phyloP scores from a whole-genome alignment of 371 early-diverging fungal genomes.

The Mucor lusitanicus region DNA sequence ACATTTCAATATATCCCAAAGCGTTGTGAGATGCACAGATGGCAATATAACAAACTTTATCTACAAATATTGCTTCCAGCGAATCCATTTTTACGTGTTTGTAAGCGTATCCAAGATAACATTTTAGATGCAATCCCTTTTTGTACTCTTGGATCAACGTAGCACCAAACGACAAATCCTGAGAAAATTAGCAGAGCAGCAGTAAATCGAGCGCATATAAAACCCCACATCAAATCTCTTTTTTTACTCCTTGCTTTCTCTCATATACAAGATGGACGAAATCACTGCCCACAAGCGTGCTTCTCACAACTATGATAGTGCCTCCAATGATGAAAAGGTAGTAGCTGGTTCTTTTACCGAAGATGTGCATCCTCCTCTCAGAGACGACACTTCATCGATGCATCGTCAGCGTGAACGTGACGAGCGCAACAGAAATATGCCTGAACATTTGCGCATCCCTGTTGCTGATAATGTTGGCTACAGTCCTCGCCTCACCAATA shows the following conservation, averaged over 20 bases:
- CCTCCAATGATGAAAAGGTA: conserved; percentile 4
- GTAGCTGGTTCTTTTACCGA: conserved; percentile 22
- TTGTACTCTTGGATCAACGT: conserved; percentile 8
- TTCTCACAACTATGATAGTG: background rate
- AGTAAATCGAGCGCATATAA: background rate
- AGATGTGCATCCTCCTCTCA: background rate
- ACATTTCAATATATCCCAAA: background rate
- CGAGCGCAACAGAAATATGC: conserved; percentile 6
- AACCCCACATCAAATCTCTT: background rate
- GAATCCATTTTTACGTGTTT: background rate
- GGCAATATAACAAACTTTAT: background rate
- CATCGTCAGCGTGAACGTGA: background rate
- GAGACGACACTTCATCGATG: conserved; percentile 3
- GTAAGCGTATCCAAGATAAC: background rate
- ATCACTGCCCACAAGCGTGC: conserved; percentile 5
- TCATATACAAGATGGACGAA: conserved; percentile 5
- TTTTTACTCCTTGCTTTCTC: background rate
- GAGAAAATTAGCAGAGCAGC: background rate
- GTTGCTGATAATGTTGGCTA: background rate
- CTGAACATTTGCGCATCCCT: conserved; percentile 23
- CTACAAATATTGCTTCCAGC: background rate
- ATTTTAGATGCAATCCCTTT: conserved; percentile 1
- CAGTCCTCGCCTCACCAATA: background rate
- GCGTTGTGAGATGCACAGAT: background rate
- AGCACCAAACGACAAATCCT: background rate